Conservation (phyloP, 2,329 filamentous ascomycete genomes). For the Neurospora sp. region DNA sequence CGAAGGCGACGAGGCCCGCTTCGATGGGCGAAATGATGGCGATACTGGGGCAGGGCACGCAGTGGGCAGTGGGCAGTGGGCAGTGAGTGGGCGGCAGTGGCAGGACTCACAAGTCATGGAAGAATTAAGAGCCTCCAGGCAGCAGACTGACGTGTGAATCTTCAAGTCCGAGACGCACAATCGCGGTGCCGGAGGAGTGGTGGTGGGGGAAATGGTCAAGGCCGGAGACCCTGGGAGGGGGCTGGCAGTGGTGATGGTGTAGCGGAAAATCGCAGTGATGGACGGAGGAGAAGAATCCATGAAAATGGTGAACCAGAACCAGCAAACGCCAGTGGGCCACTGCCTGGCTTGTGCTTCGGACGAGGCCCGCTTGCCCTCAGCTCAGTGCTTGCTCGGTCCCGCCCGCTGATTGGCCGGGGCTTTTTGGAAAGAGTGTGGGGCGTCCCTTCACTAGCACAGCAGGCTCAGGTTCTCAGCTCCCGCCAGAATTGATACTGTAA, state of each 20-base stretch:
- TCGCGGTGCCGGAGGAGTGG: slow-evolving; percentile 4
- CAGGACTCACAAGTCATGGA: slow-evolving; percentile 43
- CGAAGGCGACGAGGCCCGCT: slow-evolving; percentile 24
- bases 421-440: neutral
- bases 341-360: neutral
- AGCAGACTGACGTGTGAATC: slow-evolving; percentile 18
- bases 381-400: neutral
- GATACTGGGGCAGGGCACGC: slow-evolving; percentile 15
- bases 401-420: neutral
- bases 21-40: slow-evolving; percentile 29
- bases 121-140: slow-evolving; percentile 26
- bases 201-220: slow-evolving; percentile 17
- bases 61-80: slow-evolving; percentile 10
- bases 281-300: slow-evolving; percentile 18
- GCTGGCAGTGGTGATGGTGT: slow-evolving; percentile 21
- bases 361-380: neutral
- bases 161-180: slow-evolving; percentile 9
- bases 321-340: slow-evolving; percentile 4
- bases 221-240: slow-evolving; percentile 16
- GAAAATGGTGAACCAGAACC: slow-evolving; percentile 19
- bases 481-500: neutral
- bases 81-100: slow-evolving; percentile 17
- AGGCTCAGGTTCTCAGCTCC: neutral
- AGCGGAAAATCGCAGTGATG: slow-evolving; percentile 21
- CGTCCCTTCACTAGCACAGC: neutral